Conservation (phyloP, 352 stramenopile species). For the Phytophthora pluvialis region DNA sequence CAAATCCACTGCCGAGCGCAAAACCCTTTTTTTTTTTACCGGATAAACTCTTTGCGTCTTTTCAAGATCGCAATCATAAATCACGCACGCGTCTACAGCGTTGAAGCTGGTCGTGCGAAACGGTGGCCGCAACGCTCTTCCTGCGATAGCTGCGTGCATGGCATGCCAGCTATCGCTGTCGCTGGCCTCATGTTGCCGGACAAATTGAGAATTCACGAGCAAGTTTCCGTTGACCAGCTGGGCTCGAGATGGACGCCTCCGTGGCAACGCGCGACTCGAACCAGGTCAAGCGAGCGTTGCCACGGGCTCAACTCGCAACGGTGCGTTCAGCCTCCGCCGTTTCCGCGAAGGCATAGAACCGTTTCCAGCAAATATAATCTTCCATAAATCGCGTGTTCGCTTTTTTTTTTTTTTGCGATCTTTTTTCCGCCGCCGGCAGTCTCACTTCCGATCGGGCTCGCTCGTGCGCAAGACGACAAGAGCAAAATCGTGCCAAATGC, state of each 20-base stretch:
- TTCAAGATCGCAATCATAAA: conserved; percentile 32
- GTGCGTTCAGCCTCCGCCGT: conserved; percentile 22
- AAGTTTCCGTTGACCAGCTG: conserved; percentile 13
- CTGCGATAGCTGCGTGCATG: not conserved
- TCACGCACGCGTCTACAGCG: conserved; percentile 17
- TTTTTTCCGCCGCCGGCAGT: conserved; percentile 19
- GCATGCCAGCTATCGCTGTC: not conserved
- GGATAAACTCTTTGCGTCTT: conserved; percentile 13
- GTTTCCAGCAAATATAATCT: conserved; percentile 25
- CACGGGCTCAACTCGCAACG: conserved; percentile 10
- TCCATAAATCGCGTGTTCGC: conserved; percentile 16
- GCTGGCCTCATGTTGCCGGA: not conserved
- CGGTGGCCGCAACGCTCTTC: conserved; percentile 18
- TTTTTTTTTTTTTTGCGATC: conserved; percentile 36
- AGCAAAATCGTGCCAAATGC: conserved; percentile 11
- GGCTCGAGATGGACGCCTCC: conserved; percentile 3
- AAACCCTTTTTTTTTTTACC: not conserved
- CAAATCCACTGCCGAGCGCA: not conserved
- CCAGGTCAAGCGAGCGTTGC: conserved; percentile 3
- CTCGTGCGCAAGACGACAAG: conserved; percentile 20
- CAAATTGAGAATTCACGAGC: too few species aligned
- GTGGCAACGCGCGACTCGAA: not conserved
- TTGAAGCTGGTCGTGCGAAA: conserved; percentile 27
- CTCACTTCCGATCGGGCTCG: conserved; percentile 33
- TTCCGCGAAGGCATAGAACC: conserved; percentile 8